These are phyloP conservation scores for Cyclostephanos tholiformis DNA, from an alignment of 108 stramenopile genomes.

Conservation along the genomic window DNA sequence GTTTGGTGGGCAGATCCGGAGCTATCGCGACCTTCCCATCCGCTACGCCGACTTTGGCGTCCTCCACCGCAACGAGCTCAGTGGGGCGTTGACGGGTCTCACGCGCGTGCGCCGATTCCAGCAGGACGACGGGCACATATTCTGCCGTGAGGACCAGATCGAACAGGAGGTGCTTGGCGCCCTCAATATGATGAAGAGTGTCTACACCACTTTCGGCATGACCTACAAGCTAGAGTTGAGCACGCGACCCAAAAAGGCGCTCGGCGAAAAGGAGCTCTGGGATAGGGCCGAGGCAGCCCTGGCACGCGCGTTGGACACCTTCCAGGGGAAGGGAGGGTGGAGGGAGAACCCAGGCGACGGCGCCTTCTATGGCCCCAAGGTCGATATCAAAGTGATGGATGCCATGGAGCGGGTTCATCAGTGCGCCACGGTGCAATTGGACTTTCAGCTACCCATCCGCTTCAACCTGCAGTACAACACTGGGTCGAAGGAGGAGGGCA, in stretches of 20 bases:
- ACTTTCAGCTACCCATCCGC: constrained; percentile 99
- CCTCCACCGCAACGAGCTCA: constrained; percentile 96
- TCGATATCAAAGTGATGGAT: constrained; percentile 99
- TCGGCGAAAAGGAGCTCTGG: constrained; percentile 96
- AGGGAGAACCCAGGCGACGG: constrained; percentile 97
- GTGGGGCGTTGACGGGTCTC: constrained; percentile 96
- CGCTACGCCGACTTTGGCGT: constrained; percentile 99
- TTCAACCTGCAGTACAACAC: constrained; percentile 95
- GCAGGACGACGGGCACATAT: constrained; percentile 99
- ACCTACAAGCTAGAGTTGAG: constrained; percentile 98
- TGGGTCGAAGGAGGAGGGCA: constrained; percentile 79
- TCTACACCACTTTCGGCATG: constrained; percentile 98
- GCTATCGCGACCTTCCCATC: constrained; percentile 97
- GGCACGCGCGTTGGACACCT: constrained; percentile 91
- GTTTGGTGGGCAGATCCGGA: constrained; percentile 88
- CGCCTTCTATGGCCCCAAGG: constrained; percentile 99
- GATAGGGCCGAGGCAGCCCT: constrained; percentile 90
- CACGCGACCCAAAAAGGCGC: constrained; percentile 98
- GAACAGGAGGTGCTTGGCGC: constrained; percentile 91
- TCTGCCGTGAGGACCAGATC: constrained; percentile 97
- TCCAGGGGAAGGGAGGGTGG: constrained; percentile 96
- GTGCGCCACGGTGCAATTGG: constrained; percentile 99
- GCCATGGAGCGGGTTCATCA: constrained; percentile 99
- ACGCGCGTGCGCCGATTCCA: constrained; percentile 99
- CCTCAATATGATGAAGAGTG: constrained; percentile 96